A percentile compares a stretch with the other conserved stretches of the same genome.
Conservation (phyloP, 1,139 yeast species). For the Sugiyamaella castrensis region DNA sequence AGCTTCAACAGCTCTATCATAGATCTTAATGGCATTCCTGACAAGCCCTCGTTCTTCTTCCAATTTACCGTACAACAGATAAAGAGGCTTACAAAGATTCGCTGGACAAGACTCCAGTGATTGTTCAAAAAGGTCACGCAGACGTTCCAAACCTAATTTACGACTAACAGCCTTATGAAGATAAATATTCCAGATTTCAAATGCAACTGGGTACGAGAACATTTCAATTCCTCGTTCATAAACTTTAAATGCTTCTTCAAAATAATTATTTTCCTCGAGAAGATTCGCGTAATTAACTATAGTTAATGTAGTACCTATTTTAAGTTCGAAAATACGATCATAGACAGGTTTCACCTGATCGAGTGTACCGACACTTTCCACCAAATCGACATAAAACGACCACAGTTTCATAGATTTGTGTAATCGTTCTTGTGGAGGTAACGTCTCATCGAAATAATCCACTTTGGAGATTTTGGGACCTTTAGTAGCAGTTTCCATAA, state of each 20-base stretch:
- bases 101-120: slow-evolving; percentile 52
- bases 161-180: slow-evolving; percentile 50
- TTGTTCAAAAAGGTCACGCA: slow-evolving; percentile 73
- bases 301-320: slow-evolving; percentile 66
- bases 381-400: slow-evolving; percentile 70
- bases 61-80: slow-evolving; percentile 56
- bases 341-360: slow-evolving; percentile 49
- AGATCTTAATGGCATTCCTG: slow-evolving; percentile 44
- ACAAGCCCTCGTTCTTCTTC: slow-evolving; percentile 54
- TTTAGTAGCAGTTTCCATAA: slow-evolving; percentile 53
- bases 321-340: slow-evolving; percentile 56
- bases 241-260: slow-evolving; percentile 55
- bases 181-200: slow-evolving; percentile 73
- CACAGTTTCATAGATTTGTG: slow-evolving; percentile 64
- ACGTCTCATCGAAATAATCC: slow-evolving; percentile 43
- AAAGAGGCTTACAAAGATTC: slow-evolving; percentile 47
- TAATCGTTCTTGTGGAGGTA: slow-evolving; percentile 56
- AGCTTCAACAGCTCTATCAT: slow-evolving; percentile 43
- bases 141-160: slow-evolving; percentile 49
- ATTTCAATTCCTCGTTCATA: slow-evolving; percentile 64
- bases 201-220: slow-evolving; percentile 62
- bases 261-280: slow-evolving; percentile 49
- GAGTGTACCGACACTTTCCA: slow-evolving; percentile 58
- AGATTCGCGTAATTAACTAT: slow-evolving; percentile 66
- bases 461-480: slow-evolving; percentile 41